Conservation (phyloP, 768 basidiomycete genomes). For the Cytidiella melzeri region DNA sequence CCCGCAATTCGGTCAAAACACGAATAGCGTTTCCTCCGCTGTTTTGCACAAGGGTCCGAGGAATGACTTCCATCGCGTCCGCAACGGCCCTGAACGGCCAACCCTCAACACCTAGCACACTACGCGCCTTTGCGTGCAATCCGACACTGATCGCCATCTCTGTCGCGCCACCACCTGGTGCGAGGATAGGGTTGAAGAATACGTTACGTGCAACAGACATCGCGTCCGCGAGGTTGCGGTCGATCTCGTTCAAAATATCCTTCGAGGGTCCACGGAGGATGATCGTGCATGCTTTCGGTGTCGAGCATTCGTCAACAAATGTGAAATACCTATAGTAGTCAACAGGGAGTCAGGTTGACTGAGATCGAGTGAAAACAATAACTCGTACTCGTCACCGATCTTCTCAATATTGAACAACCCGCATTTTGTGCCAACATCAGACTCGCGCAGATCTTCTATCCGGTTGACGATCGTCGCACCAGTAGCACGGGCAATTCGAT, state of each 20-base stretch:
- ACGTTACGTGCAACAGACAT: constrained; percentile 97
- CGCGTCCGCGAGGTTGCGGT: constrained; percentile 94
- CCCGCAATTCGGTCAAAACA: constrained; percentile 88
- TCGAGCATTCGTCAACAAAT: constrained; percentile 86
- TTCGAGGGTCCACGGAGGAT: constrained; percentile 96
- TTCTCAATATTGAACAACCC: constrained; percentile 97
- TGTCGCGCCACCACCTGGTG: constrained; percentile 93
- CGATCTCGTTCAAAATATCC: constrained; percentile 97
- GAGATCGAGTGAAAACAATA: neutral
- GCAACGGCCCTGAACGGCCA: constrained; percentile 91
- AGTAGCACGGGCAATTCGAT: constrained; percentile 92
- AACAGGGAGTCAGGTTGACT: neutral
- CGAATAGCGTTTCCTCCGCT: constrained; percentile 93
- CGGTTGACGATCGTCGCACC: constrained; percentile 97
- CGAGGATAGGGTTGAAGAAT: constrained; percentile 91
- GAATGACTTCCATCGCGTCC: constrained; percentile 97
- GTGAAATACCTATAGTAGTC: constrained; percentile 76
- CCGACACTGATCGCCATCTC: constrained; percentile 97
- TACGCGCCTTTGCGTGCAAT: constrained; percentile 72
- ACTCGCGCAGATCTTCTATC: constrained; percentile 87
- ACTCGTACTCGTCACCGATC: constrained; percentile 82
- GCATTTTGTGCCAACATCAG: constrained; percentile 88
- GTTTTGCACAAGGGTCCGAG: constrained; percentile 91
- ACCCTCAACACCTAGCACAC: constrained; percentile 80
- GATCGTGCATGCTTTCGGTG: constrained; percentile 96